A percentile compares a stretch with the other conserved stretches of the same genome.
These are phyloP conservation scores for Telfairia occidentalis DNA, from an alignment of 331 rosid genomes.

Conservation along the genomic window DNA sequence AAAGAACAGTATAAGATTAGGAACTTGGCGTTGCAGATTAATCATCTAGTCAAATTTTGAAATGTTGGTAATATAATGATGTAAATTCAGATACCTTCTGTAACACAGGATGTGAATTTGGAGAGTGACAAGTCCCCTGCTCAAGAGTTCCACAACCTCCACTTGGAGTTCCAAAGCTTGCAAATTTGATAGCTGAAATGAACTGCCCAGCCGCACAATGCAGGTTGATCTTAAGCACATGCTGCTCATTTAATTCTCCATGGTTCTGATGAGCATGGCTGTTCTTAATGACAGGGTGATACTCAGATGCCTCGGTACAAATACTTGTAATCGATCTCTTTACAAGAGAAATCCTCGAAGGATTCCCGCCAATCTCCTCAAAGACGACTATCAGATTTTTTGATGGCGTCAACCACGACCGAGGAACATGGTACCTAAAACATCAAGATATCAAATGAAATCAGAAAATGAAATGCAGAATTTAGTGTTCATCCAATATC, in stretches of 20 bases:
- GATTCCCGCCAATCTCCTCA: slow-evolving; percentile 81
- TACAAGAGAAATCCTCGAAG: slow-evolving; percentile 65
- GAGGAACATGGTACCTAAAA: slow-evolving; percentile 94
- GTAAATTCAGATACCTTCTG: slow-evolving; percentile 40
- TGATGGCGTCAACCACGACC: slow-evolving; percentile 71
- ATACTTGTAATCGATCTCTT: slow-evolving; percentile 64
- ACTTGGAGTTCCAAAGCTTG: slow-evolving; percentile 86
- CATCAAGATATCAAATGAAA: slow-evolving; percentile 8
- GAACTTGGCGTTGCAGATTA: not conserved
- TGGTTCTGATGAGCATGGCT: slow-evolving; percentile 58
- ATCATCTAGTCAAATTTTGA: not conserved
- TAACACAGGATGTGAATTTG: slow-evolving; percentile 62
- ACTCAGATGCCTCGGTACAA: slow-evolving; percentile 80
- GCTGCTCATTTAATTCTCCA: slow-evolving; percentile 38
- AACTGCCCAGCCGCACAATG: slow-evolving; percentile 70
- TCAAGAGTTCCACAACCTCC: slow-evolving; percentile 72
- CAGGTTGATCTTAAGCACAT: slow-evolving; percentile 66
- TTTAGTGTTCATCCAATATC: not conserved
- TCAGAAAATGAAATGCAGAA: not conserved
- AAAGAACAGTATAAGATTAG: slow-evolving; percentile 11
- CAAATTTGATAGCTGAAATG: slow-evolving; percentile 73
- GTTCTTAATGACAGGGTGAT: slow-evolving; percentile 70
- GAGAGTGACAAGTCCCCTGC: slow-evolving; percentile 77
- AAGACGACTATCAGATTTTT: slow-evolving; percentile 75
- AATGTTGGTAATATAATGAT: not conserved